phyloP scores from a whole-genome alignment of 2,329 filamentous ascomycete species.

The Gaeumannomyces sp. region DNA sequence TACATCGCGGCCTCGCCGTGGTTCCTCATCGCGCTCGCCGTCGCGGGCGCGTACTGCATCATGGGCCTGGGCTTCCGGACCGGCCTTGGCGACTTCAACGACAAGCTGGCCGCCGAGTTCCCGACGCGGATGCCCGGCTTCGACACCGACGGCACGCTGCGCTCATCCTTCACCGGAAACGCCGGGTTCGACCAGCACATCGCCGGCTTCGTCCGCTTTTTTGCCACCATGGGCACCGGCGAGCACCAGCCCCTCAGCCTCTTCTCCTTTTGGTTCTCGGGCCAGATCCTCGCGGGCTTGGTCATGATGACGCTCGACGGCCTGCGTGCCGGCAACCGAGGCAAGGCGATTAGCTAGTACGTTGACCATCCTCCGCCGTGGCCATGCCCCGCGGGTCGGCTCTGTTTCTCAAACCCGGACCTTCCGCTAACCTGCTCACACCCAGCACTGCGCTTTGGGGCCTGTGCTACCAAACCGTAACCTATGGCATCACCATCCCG shows the following conservation, averaged over 20 bases:
- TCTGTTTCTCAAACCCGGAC: background rate
- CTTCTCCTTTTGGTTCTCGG: conserved; percentile 8
- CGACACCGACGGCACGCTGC: background rate
- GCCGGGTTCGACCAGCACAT: conserved; percentile 11
- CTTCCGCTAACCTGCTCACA: background rate
- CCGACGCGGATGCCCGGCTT: conserved; percentile 5
- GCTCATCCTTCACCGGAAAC: background rate
- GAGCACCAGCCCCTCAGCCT: conserved; percentile 1
- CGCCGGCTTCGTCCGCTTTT: conserved; percentile 17
- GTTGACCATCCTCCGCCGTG: background rate
- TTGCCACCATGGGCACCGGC: background rate
- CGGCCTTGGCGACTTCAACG: background rate
- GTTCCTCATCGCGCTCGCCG: background rate
- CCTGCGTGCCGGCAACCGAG: conserved; percentile 3
- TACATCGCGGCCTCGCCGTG: background rate
- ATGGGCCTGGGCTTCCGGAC: background rate
- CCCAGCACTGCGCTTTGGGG: conserved; percentile 3
- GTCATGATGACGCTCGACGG: conserved; percentile 6
- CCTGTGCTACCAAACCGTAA: conserved; percentile 3
- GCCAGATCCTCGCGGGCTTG: conserved; percentile 1
- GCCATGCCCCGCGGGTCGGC: background rate
- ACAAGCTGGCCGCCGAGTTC: background rate
- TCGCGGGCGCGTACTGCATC: conserved; percentile 7
- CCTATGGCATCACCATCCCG: conserved; percentile 5
- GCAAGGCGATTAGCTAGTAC: background rate